Conservation (phyloP, 2,329 filamentous ascomycete genomes). For the Sarocladiaceae sp. region DNA sequence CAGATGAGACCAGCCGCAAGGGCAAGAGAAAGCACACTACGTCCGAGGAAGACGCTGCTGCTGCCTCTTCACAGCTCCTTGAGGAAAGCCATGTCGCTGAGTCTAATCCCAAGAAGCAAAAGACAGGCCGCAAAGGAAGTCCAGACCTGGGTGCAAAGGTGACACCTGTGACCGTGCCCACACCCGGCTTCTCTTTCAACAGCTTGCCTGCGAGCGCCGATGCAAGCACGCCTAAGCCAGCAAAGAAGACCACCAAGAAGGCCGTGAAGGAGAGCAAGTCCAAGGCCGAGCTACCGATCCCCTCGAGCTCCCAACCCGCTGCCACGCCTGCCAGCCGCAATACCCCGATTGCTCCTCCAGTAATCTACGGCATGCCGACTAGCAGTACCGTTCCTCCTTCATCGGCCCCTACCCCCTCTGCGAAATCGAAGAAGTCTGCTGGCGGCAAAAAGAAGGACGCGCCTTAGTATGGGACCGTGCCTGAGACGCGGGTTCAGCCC, state of each 20-base stretch:
- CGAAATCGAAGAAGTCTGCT: background rate
- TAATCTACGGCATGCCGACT: background rate
- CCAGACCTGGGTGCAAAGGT: conserved; percentile 29
- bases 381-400: conserved; percentile 1
- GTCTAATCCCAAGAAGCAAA: conserved; percentile 38
- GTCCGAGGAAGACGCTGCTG: conserved; percentile 31
- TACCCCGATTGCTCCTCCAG: conserved; percentile 3
- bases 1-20: background rate
- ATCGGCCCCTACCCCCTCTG: background rate
- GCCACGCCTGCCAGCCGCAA: conserved; percentile 16
- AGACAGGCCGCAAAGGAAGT: conserved; percentile 25
- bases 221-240: conserved; percentile 16
- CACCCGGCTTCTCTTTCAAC: conserved; percentile 14
- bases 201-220: conserved; percentile 14
- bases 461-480: background rate
- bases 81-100: conserved; percentile 26
- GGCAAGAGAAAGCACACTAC: conserved; percentile 28
- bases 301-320: conserved; percentile 22
- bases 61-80: conserved; percentile 27
- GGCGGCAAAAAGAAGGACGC: conserved; percentile 6
- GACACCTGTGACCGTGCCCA: conserved; percentile 24
- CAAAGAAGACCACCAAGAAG: conserved; percentile 16
- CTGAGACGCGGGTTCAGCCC: conserved; percentile 1
- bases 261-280: conserved; percentile 15
- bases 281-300: conserved; percentile 16